Conservation (phyloP, 768 basidiomycete genomes). For the Leccinum fibrillosum region DNA sequence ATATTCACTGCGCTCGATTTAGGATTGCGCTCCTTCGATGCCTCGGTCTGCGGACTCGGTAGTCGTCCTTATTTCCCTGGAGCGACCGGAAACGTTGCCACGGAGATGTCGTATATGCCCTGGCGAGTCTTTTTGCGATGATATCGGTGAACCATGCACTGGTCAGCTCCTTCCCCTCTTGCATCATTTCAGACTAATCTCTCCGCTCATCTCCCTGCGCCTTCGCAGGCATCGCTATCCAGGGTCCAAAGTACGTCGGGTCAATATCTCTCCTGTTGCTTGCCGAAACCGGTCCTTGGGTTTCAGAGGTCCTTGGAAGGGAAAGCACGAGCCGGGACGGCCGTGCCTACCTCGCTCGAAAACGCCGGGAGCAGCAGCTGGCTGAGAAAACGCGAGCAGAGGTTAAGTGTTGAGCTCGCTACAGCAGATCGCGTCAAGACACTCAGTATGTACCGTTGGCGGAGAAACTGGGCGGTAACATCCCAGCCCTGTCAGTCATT, state of each 20-base stretch:
- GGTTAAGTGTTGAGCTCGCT: no score
- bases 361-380: no score
- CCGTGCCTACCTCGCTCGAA: no score
- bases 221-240: no score
- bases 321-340: conserved; percentile 60
- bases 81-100: no score
- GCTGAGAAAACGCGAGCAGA: no score
- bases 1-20: conserved; percentile 65
- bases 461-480: no score
- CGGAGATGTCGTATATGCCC: no score
- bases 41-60: conserved; percentile 70
- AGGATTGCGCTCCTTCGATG: conserved; percentile 79
- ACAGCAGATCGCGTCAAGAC: conserved; percentile 20
- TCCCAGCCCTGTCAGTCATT: no score
- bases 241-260: no score
- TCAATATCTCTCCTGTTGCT: conserved; percentile 52
- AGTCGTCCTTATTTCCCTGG: conserved; percentile 70
- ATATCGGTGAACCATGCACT: conserved; percentile 33
- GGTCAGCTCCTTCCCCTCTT: conserved; percentile 9
- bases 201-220: no score
- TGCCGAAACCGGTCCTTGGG: conserved; percentile 70
- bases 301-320: conserved; percentile 56
- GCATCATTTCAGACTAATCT: neutral
- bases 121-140: conserved; percentile 42
- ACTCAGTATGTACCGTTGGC: no score